Evolutionary conservation across 139 green algal genomes (phyloP).

Genomic region (Tetraselmis chui): DNA sequence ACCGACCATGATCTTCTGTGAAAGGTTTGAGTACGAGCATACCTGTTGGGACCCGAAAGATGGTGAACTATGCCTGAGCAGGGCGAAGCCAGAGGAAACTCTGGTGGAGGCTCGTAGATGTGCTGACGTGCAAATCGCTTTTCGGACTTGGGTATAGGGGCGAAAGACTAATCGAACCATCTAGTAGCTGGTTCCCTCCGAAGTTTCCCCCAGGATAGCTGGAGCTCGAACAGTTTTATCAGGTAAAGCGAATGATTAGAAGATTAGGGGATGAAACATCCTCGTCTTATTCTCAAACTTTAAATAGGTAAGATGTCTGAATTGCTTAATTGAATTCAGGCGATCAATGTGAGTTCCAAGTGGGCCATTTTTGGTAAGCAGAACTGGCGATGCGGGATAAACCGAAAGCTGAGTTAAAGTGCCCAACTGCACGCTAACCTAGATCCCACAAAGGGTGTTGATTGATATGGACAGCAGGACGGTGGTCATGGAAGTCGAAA

Average conservation of each 20-base stretch:
- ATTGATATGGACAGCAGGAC: constrained; percentile 91
- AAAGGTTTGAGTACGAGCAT: constrained; percentile 86
- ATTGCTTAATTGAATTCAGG: constrained; percentile 79
- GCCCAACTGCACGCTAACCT: constrained; percentile 85
- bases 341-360: constrained; percentile 77
- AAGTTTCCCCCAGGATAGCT: constrained; percentile 93
- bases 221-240: constrained; percentile 78
- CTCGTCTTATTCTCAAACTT: constrained; percentile 93
- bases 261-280: constrained; percentile 73
- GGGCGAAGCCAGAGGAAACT: constrained; percentile 90
- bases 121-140: constrained; percentile 96
- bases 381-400: constrained; percentile 94
- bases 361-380: constrained; percentile 95
- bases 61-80: constrained; percentile 94
- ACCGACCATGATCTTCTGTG: constrained; percentile 83
- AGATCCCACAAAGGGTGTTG: constrained; percentile 92
- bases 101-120: constrained; percentile 90
- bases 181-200: constrained; percentile 91
- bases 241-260: constrained; percentile 93
- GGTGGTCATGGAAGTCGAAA: constrained; percentile 97
- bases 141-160: constrained; percentile 94
- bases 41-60: constrained; percentile 87
- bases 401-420: constrained; percentile 86
- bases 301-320: constrained; percentile 81
- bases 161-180: constrained; percentile 98